Evolutionary conservation across 495 filamentous ascomycete species (phyloP).

Genomic region (Chaetomium tenue): DNA sequence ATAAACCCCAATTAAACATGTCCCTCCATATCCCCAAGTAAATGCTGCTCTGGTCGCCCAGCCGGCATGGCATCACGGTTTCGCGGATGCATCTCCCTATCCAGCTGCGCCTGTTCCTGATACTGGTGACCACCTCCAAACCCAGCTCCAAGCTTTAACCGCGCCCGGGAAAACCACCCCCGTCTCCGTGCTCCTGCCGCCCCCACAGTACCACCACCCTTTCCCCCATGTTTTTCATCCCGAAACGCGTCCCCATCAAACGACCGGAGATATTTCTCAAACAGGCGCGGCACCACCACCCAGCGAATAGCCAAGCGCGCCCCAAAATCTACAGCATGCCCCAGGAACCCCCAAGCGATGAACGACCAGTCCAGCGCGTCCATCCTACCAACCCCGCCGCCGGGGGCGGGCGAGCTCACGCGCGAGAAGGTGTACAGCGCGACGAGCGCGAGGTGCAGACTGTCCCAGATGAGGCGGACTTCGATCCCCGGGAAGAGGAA

Average conservation of each 20-base stretch:
- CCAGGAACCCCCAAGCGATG: slow-evolving; percentile 25
- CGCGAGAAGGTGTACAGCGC: slow-evolving; percentile 21
- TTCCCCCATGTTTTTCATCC: not conserved
- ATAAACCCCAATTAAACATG: not conserved
- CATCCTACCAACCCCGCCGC: not conserved
- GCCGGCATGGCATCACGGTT: not conserved
- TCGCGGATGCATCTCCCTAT: not conserved
- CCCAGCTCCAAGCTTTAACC: not conserved
- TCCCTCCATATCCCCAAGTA: slow-evolving; percentile 18
- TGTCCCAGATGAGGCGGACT: slow-evolving; percentile 26
- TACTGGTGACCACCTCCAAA: too few species aligned
- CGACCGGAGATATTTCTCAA: slow-evolving; percentile 30
- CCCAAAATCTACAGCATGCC: slow-evolving; percentile 23
- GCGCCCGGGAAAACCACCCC: slow-evolving; percentile 2
- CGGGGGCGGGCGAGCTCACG: not conserved
- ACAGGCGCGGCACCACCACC: slow-evolving; percentile 21
- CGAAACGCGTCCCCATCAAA: slow-evolving; percentile 36
- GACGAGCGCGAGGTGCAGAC: slow-evolving; percentile 24
- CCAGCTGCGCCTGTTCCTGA: not conserved
- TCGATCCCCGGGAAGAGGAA: slow-evolving; percentile 26
- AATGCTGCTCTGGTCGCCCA: slow-evolving; percentile 13
- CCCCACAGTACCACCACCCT: not conserved
- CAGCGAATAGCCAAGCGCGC: slow-evolving; percentile 19
- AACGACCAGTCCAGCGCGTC: slow-evolving; percentile 27
- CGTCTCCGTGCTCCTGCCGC: too few species aligned